Evolutionary conservation across 129 eudicot species (phyloP).

Genomic region (Pseudognaphalium luteoalbum): DNA sequence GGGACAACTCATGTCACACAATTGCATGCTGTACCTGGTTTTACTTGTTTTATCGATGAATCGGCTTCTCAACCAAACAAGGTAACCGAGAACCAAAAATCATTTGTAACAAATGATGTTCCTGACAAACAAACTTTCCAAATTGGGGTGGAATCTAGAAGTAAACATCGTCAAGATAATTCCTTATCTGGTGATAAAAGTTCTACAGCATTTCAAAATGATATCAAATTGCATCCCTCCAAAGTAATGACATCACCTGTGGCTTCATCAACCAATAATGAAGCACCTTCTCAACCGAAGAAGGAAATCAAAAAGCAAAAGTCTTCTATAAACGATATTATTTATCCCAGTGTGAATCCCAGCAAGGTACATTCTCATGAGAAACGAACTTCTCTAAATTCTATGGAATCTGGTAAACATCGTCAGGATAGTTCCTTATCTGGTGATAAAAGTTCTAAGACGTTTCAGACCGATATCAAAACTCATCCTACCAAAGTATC

Average conservation of each 20-base stretch:
- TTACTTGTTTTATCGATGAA: slow-evolving; percentile 68
- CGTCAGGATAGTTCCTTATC: slow-evolving; percentile 34
- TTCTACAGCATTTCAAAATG: slow-evolving; percentile 23
- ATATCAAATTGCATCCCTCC: slow-evolving; percentile 43
- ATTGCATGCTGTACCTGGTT: slow-evolving; percentile 71
- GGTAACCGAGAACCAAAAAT: slow-evolving; percentile 34
- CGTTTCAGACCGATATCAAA: slow-evolving; percentile 27
- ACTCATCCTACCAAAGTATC: slow-evolving; percentile 38
- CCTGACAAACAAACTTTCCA: slow-evolving; percentile 33
- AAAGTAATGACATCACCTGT: slow-evolving; percentile 20
- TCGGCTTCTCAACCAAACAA: slow-evolving; percentile 42
- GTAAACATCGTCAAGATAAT: slow-evolving; percentile 38
- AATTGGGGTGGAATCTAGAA: slow-evolving; percentile 36
- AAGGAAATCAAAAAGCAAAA: slow-evolving; percentile 18
- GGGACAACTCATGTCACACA: slow-evolving; percentile 69
- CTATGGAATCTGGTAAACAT: slow-evolving; percentile 26
- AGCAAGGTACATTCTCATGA: slow-evolving; percentile 27
- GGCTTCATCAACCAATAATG: slow-evolving; percentile 2
- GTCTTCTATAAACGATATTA: slow-evolving; percentile 3
- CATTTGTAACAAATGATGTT: slow-evolving; percentile 18
- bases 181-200: slow-evolving; percentile 38
- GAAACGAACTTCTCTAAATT: slow-evolving; percentile 25
- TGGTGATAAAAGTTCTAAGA: slow-evolving; percentile 36
- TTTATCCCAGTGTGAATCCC: slow-evolving; percentile 32
- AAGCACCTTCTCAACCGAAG: not conserved